phyloP scores from a whole-genome alignment of 352 stramenopile genomes.

The Pythium pyrilobum region DNA sequence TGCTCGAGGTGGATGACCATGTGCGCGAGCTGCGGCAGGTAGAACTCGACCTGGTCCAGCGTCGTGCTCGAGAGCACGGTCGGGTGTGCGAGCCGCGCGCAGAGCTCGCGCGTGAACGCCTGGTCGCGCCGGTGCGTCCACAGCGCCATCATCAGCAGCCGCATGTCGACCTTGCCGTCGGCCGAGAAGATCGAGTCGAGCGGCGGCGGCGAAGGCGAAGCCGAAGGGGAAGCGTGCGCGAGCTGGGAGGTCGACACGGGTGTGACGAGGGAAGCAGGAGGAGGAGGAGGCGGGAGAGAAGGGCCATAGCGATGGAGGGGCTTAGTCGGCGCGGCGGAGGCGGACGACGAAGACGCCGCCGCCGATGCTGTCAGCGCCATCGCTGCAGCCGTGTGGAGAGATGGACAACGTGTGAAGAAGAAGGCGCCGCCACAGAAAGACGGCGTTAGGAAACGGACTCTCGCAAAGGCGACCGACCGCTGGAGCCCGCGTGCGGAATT shows the following conservation, averaged over 20 bases:
- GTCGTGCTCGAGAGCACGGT: slow-evolving; percentile 34
- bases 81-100: slow-evolving; percentile 46
- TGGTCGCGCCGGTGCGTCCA: slow-evolving; percentile 66
- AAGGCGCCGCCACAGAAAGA: too few relatives aligned
- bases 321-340: too few relatives aligned
- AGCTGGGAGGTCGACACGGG: slow-evolving; percentile 11
- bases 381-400: too few relatives aligned
- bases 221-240: neutral
- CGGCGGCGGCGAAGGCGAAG: neutral
- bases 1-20: slow-evolving; percentile 80
- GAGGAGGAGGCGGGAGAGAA: neutral
- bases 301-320: neutral
- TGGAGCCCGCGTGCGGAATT: too few relatives aligned
- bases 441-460: too few relatives aligned
- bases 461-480: too few relatives aligned
- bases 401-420: too few relatives aligned
- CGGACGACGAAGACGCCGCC: too few relatives aligned
- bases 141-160: slow-evolving; percentile 61
- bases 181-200: slow-evolving; percentile 29
- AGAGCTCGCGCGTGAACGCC: slow-evolving; percentile 56
- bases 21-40: slow-evolving; percentile 73
- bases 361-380: too few relatives aligned
- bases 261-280: neutral
- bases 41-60: slow-evolving; percentile 78
- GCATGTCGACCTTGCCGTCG: slow-evolving; percentile 61